Base-by-base conservation (phyloP, 495 filamentous ascomycete genomes). In the Bombardia bombarda region DNA sequence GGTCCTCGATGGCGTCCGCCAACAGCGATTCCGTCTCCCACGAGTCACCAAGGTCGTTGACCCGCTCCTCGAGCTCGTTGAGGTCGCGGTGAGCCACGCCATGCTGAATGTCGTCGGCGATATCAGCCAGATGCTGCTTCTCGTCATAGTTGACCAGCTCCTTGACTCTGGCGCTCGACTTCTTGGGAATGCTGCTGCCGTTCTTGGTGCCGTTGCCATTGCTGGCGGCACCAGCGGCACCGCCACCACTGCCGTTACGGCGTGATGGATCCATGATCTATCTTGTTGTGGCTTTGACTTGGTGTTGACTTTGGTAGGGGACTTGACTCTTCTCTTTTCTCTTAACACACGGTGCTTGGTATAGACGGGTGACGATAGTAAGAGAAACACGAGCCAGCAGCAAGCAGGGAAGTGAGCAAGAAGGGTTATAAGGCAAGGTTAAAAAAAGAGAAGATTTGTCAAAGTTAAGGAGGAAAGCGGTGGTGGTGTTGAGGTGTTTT, bases 71-170 rank as follows among this genome's bases (percentile, higher is more conserved):
- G 16, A 77, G 68, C 38, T 70, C 67, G 25, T 51, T 66, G 14
- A 66, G 51, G 35, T 52, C 53, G 7, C 45, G 24, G 22, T 64
- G 57, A 31, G 51, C 46, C 38, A 53, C 58, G 14, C 48, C 60
- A 10, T 46, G 38, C 37, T 62, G 53, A 45, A 66, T 54, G 16
- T 63, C 62, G 20, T 69, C 65, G 28, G 84, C 78, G 35, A 87
- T 77, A 26, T 83, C 84, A 38, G 87, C 86, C 48, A 92, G 63
- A 49, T 90, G 85, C 22, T 78, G 79, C 67, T 94, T 95, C 46
- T 88, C 87, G 26, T 88, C 81, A 40, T 92, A 89, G 46, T 86
- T 83, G 53, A 92, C 82, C 47, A 93, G 87, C 48, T 92, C 88
- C 65, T 90, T 93, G 65, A 85, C 87, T 21, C 90, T 78, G 47